A percentile compares a stretch with the other conserved stretches of the same genome.
phyloP scores from a whole-genome alignment of 768 basidiomycete genomes.

The Pleurotus ostreatus region DNA sequence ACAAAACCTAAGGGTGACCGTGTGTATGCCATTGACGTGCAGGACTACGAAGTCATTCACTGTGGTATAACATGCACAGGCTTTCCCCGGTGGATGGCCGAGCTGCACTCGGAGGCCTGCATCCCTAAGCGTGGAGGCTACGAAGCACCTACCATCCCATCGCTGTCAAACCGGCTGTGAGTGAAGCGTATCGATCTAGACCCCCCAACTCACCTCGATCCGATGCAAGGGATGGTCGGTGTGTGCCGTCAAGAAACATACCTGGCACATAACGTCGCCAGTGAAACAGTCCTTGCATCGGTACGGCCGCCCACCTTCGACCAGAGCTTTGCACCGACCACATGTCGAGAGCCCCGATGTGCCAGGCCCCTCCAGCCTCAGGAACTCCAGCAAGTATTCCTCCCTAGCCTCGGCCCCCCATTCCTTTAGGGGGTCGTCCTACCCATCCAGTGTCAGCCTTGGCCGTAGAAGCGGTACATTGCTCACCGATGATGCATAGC shows the following conservation, averaged over 20 bases:
- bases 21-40: constrained; percentile 14
- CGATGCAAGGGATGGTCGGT: constrained; percentile 9
- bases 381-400: constrained; percentile 5
- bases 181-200: no score
- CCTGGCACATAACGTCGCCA: constrained; percentile 1
- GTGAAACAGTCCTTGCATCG: constrained; percentile 12
- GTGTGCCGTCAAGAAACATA: constrained; percentile 8
- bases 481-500: not conserved
- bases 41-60: constrained; percentile 14
- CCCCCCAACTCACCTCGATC: constrained; percentile 10
- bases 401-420: not conserved
- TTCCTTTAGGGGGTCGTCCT: not conserved
- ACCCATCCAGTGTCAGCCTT: not conserved
- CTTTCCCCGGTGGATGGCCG: constrained; percentile 13
- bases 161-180: constrained; percentile 7
- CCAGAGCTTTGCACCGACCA: not conserved
- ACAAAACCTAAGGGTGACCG: constrained; percentile 17
- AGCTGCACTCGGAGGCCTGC: constrained; percentile 18
- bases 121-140: constrained; percentile 8
- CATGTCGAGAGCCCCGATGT: not conserved
- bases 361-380: not conserved
- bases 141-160: constrained; percentile 15
- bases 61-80: not conserved
- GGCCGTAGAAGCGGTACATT: not conserved
- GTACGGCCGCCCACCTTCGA: not conserved